These are phyloP conservation scores for Globisporangium nodosum DNA, from an alignment of 352 stramenopile species.

Conservation along the genomic window DNA sequence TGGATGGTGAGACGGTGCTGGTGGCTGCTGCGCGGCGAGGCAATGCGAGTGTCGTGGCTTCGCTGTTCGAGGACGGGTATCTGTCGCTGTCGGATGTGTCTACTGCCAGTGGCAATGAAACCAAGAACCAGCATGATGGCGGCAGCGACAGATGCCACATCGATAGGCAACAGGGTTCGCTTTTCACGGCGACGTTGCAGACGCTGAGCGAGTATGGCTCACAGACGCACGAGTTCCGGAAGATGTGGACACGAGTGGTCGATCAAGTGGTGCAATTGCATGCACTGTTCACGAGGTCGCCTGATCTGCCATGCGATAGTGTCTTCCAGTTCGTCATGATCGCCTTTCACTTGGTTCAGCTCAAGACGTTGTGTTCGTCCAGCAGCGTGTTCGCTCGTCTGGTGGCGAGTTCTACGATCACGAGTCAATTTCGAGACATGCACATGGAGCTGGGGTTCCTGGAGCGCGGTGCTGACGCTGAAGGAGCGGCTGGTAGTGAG, in stretches of 20 bases:
- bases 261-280: not conserved
- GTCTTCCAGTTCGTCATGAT: slow-evolving; percentile 1
- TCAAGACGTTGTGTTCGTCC: not conserved
- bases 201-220: not conserved
- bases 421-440: slow-evolving; percentile 2
- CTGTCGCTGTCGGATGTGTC: not conserved
- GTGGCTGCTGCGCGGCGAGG: not conserved
- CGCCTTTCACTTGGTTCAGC: not conserved
- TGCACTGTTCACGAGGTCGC: not conserved
- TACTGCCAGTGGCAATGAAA: not conserved
- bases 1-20: slow-evolving; percentile 5
- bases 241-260: not conserved
- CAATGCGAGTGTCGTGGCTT: not conserved
- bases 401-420: not conserved
- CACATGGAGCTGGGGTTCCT: slow-evolving; percentile 5
- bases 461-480: not conserved
- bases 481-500: not conserved
- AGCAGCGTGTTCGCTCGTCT: slow-evolving; percentile 1
- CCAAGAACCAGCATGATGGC: not conserved
- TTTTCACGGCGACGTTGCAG: not conserved
- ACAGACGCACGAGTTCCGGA: not conserved
- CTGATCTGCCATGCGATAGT: not conserved
- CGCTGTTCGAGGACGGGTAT: not conserved
- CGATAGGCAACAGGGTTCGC: not conserved
- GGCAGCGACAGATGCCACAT: not conserved